Base-by-base conservation (phyloP, 1,284 basidiomycete species). In the Lentinus polychrous region DNA sequence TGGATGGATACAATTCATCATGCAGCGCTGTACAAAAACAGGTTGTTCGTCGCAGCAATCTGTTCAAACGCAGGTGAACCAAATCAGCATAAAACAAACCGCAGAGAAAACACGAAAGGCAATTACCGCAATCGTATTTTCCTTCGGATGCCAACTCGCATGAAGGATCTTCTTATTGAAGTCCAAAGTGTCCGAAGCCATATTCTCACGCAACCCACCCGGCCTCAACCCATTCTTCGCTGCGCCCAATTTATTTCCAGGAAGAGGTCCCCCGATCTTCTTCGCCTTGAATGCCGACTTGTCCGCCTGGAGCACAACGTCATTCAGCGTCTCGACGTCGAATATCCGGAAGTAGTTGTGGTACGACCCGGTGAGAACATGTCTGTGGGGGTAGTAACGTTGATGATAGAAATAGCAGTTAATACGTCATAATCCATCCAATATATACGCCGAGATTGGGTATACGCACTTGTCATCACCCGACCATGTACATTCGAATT, bases 281-380 rank as follows among this genome's bases (percentile, higher is more conserved):
- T 98, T 99, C 43, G 92, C 92, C 71, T 99, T 99, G 78, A 99
- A 99, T 4, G 95, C 95, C 12, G 93, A 95, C 72, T 99, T 99
- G 75, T 99, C 96, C 4, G 96, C 96, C 70, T 99, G 96, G 49
- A 99, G 70, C 12, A 98, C 92, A 33, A 96, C 84, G 62, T 98
- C 95, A 54, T 86, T 88, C 58, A 86, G 72, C 37, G 87, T 86
- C 54, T 97, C 92, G 55, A 87, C 83, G 67, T 99, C 95, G 70
- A 94, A 98, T 79, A 99, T 94, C 69, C 95, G 93, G 87, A 99
- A 96, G 73, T 97, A 98, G 71, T 99, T 99, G 76, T 98, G 94
- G 73, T 99, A 99, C 43, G 94, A 97, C 44, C 96, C 96, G 12
- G 96, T 98, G 58, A 97, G 73, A 53, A 96, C 91, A 66, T 94